Conservation (phyloP, 106 monocot species). For the Allium sativum region DNA sequence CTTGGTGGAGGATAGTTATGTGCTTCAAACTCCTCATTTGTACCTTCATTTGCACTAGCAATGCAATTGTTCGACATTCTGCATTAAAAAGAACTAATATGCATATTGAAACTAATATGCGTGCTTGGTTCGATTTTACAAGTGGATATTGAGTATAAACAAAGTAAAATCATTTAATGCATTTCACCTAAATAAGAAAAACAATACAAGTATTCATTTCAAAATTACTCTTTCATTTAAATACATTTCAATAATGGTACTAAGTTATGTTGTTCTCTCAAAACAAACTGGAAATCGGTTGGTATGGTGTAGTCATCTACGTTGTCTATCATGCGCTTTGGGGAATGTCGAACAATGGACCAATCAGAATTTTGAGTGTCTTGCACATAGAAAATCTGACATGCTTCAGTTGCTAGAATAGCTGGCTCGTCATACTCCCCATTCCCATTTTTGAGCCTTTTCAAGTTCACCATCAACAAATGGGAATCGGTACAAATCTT, state of each 20-base stretch:
- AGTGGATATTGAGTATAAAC: too few relatives aligned
- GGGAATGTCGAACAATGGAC: neutral
- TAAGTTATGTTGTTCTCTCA: neutral
- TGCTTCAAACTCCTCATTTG: neutral
- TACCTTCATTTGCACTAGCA: neutral
- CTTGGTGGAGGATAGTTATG: neutral
- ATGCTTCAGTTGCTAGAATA: neutral
- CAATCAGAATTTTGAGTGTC: neutral
- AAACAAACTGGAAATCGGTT: neutral
- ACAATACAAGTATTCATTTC: too few relatives aligned
- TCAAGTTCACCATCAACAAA: neutral
- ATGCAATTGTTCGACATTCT: neutral
- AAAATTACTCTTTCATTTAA: neutral
- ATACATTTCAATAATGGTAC: neutral
- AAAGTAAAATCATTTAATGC: too few relatives aligned
- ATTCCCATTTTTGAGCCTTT: neutral
- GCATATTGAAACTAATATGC: too few relatives aligned
- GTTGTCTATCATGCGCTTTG: neutral
- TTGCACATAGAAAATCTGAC: neutral
- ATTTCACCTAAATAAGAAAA: too few relatives aligned
- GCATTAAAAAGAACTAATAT: too few relatives aligned
- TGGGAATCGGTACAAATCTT: neutral
- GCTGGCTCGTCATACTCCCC: neutral
- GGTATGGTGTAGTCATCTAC: neutral
- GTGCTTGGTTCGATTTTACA: too few relatives aligned